A percentile compares a stretch with the other conserved stretches of the same genome.
Conservation (phyloP, 2,329 filamentous ascomycete genomes). For the Sporothrix globosa region DNA sequence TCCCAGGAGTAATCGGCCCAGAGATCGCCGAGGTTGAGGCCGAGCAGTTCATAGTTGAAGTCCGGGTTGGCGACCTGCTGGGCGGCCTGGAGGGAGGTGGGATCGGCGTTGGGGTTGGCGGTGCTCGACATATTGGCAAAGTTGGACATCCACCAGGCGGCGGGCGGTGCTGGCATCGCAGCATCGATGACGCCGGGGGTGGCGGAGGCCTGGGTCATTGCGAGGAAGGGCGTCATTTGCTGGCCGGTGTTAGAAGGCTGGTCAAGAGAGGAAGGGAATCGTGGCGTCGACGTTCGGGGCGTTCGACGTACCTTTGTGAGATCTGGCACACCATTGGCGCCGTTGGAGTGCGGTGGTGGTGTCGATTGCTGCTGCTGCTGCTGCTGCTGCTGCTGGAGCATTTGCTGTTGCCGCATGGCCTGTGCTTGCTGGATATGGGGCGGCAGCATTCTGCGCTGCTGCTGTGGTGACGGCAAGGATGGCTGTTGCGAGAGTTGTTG, state of each 20-base stretch:
- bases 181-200: slow-evolving; percentile 10
- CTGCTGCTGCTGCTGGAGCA: slow-evolving; percentile 16
- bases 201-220: slow-evolving; percentile 33
- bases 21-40: slow-evolving; percentile 38
- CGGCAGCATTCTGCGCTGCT: slow-evolving; percentile 18
- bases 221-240: slow-evolving; percentile 34
- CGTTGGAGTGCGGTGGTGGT: background rate
- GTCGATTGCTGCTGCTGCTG: slow-evolving; percentile 12
- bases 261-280: background rate
- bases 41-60: slow-evolving; percentile 37
- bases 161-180: slow-evolving; percentile 31
- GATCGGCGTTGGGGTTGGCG: slow-evolving; percentile 33
- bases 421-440: slow-evolving; percentile 17
- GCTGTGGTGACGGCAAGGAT: background rate
- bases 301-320: slow-evolving; percentile 22
- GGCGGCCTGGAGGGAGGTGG: slow-evolving; percentile 27
- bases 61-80: slow-evolving; percentile 35
- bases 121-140: slow-evolving; percentile 37
- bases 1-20: slow-evolving; percentile 40
- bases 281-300: background rate
- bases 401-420: slow-evolving; percentile 7
- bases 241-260: slow-evolving; percentile 22
- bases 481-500: slow-evolving; percentile 1
- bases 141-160: slow-evolving; percentile 40
- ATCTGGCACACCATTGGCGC: slow-evolving; percentile 24